phyloP scores from a whole-genome alignment of 2,329 filamentous ascomycete species.

The Penicillium sp. region DNA sequence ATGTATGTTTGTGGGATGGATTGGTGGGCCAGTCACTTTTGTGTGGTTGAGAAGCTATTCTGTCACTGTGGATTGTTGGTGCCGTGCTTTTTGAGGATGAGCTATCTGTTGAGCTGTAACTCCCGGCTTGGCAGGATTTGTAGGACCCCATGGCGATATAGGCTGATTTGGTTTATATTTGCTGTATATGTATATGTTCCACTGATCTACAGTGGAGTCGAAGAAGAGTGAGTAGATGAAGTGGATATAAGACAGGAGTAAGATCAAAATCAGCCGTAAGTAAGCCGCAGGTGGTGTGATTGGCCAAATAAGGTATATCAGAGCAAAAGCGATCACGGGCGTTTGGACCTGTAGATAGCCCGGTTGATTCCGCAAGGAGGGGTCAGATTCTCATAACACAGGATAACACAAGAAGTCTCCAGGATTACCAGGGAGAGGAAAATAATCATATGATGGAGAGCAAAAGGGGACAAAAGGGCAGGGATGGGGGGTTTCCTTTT shows the following conservation, averaged over 20 bases:
- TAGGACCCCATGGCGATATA: constrained; percentile 29
- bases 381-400: constrained; percentile 19
- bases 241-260: neutral
- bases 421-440: neutral
- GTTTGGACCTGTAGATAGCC: neutral
- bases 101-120: constrained; percentile 40
- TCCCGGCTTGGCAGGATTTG: constrained; percentile 30
- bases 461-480: neutral
- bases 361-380: constrained; percentile 2
- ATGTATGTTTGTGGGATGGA: neutral
- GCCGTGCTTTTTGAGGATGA: constrained; percentile 43
- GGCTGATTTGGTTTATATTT: neutral
- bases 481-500: constrained; percentile 4
- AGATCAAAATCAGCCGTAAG: constrained; percentile 1
- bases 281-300: constrained; percentile 5
- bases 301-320: constrained; percentile 2
- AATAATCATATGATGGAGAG: constrained; percentile 3
- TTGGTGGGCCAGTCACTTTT: constrained; percentile 4
- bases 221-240: neutral
- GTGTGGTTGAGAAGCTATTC: constrained; percentile 26
- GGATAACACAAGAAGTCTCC: constrained; percentile 5
- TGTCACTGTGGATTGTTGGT: constrained; percentile 39
- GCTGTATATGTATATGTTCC: neutral
- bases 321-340: neutral
- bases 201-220: constrained; percentile 7